Base-by-base conservation (phyloP, 805 yeast species). In the Myxozyma neglecta region DNA sequence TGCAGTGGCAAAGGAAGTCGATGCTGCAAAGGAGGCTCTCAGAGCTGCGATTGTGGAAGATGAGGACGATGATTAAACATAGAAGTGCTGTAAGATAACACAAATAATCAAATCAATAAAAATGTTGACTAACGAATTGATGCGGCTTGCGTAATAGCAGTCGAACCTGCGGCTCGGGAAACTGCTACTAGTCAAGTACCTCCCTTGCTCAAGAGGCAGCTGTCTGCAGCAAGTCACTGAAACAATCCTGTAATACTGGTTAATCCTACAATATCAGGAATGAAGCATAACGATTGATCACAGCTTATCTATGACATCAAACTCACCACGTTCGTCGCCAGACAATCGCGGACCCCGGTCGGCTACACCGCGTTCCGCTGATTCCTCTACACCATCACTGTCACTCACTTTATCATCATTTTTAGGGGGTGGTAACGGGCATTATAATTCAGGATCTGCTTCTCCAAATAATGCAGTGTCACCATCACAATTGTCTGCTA, bases 1-100 rank as follows among this genome's bases (percentile, higher is more conserved):
- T 14, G 78, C 82, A 24, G 83, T 85, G 42, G 75, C 73, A 65
- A 73, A 68, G 36, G 85, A 77, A 45, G 61, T 58, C 7, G 63
- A 64, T 24, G 66, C 60, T 24, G 67, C 66, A 10, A 42, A 37
- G 35, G 50, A 46, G 6, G 40, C 45, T 39, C 49, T n/a, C 1
- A 34, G 34, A 4, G 54, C 56, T 4, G 52, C 56, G 35, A 46
- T 36, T 14, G 59, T 14, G 9, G 57, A 49, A 6, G 66, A 63
- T 16, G 58, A 61, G 16, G 59, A 57, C 14, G 63, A 61, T 24
- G 56, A 57, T 6, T 63, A 55, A 20, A 9, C 1, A 34, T 20
- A 18, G 43, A 16, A 24, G 18, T n/a, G 47, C 40, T 18, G 14
- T 20, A 29, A 24, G 29, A 43, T 13, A 13, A 13, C 24, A 18